Evolutionary conservation across 2,329 filamentous ascomycete species (phyloP).

Genomic region (Aspergillus thermomutatus): DNA sequence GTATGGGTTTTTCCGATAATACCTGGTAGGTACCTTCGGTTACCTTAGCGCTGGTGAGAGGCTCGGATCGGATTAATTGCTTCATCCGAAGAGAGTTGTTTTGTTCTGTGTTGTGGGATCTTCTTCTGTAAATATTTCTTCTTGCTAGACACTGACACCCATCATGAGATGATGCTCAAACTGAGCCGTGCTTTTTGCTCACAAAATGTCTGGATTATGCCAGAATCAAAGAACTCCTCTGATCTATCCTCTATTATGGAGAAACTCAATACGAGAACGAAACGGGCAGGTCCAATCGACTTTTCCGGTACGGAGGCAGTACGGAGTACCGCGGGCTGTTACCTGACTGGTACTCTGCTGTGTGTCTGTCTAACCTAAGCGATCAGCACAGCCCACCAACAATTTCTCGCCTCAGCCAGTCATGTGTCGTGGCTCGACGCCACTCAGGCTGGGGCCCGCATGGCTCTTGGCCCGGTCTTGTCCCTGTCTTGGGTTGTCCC

Average conservation of each 20-base stretch:
- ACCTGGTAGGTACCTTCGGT: too few species aligned
- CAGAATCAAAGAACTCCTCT: background rate
- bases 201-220: background rate
- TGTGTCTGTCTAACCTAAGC: background rate
- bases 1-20: background rate
- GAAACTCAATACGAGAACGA: background rate
- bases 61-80: background rate
- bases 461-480: slow-evolving; percentile 36
- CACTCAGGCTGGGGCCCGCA: slow-evolving; percentile 20
- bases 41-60: background rate
- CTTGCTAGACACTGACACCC: background rate
- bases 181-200: background rate
- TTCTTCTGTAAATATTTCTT: background rate
- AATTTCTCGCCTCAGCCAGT: slow-evolving; percentile 11
- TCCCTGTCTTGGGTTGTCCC: slow-evolving; percentile 25
- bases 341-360: background rate
- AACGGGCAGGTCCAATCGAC: too few species aligned
- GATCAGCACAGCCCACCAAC: slow-evolving; percentile 3
- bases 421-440: slow-evolving; percentile 10
- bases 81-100: background rate
- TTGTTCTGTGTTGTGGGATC: background rate
- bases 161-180: background rate
- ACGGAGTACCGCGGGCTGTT: background rate
- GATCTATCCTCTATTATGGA: background rate
- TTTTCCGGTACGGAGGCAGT: too few species aligned